These are phyloP conservation scores for Vanrija sp. DNA, from an alignment of 1,284 basidiomycete species.

Conservation along the genomic window DNA sequence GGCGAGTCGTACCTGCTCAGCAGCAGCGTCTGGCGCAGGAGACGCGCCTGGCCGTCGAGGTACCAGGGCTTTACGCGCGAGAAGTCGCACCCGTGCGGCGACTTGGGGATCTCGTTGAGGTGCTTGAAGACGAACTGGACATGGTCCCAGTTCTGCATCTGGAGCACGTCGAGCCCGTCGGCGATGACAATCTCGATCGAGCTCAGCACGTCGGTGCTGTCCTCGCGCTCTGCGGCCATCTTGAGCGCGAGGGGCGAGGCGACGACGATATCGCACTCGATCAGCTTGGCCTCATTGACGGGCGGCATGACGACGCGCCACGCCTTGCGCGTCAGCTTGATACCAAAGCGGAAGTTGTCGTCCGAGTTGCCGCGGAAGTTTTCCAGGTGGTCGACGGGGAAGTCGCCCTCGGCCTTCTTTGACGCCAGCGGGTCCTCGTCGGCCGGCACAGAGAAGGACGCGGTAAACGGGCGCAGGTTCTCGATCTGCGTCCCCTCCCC, in stretches of 20 bases:
- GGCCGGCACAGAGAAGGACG: constrained; percentile 80
- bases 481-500: constrained; percentile 70
- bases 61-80: constrained; percentile 97
- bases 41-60: constrained; percentile 77
- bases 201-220: constrained; percentile 83
- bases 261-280: constrained; percentile 80
- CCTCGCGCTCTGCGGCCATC: constrained; percentile 90
- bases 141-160: constrained; percentile 99
- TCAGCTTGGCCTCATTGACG: constrained; percentile 45
- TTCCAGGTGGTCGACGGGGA: constrained; percentile 84
- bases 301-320: constrained; percentile 70
- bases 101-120: constrained; percentile 83
- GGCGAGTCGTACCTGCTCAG: constrained; percentile 87
- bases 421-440: constrained; percentile 70
- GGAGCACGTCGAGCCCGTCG: constrained; percentile 87
- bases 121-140: constrained; percentile 84
- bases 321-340: constrained; percentile 91
- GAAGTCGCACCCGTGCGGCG: constrained; percentile 91
- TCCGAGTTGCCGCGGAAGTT: constrained; percentile 97
- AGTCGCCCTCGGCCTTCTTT: constrained; percentile 55
- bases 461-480: constrained; percentile 74
- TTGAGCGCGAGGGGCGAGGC: constrained; percentile 89
- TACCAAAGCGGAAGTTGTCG: constrained; percentile 86
- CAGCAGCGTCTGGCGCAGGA: constrained; percentile 83
- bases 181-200: constrained; percentile 91